These are phyloP conservation scores for Schwanniomyces occidentalis DNA, from an alignment of 805 yeast genomes.

Conservation along the genomic window DNA sequence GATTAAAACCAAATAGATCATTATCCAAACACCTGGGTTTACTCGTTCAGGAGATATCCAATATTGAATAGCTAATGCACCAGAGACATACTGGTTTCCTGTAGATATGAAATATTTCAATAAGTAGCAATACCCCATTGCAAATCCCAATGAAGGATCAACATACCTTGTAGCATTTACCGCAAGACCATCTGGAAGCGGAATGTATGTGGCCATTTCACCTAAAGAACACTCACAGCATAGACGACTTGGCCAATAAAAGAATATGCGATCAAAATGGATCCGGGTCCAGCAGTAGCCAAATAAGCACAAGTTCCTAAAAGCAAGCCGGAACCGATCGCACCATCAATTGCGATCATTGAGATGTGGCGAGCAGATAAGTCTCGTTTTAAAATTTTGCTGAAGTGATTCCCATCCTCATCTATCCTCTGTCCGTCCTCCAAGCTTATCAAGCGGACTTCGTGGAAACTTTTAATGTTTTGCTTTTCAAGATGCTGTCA, in stretches of 20 bases:
- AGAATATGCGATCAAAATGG: not conserved
- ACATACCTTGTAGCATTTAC: conserved; percentile 12
- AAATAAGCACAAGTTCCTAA: not conserved
- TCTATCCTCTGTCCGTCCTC: too few relatives aligned
- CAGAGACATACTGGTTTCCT: conserved; percentile 14
- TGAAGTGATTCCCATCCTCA: too few relatives aligned
- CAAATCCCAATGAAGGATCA: conserved; percentile 15
- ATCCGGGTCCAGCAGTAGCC: not conserved
- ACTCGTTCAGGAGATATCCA: conserved; percentile 6
- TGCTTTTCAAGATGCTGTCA: too few relatives aligned
- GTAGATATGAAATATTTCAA: not conserved
- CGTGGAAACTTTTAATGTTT: too few relatives aligned
- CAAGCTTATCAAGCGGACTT: too few relatives aligned
- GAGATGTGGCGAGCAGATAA: not conserved
- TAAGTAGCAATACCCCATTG: conserved; percentile 9
- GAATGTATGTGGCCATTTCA: conserved; percentile 16
- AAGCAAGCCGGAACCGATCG: not conserved
- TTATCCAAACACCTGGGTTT: conserved; percentile 8
- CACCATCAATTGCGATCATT: not conserved
- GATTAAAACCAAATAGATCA: conserved; percentile 1
- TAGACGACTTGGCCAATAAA: conserved; percentile 5
- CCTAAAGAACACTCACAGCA: conserved; percentile 12
- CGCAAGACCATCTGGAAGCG: conserved; percentile 12
- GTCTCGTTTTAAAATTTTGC: too few relatives aligned
- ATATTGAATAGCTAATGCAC: conserved; percentile 6